A percentile compares a stretch with the other conserved stretches of the same genome.
Evolutionary conservation across 2,329 filamentous ascomycete genomes (phyloP).

Genomic region (Hymenoscyphus infarciens): DNA sequence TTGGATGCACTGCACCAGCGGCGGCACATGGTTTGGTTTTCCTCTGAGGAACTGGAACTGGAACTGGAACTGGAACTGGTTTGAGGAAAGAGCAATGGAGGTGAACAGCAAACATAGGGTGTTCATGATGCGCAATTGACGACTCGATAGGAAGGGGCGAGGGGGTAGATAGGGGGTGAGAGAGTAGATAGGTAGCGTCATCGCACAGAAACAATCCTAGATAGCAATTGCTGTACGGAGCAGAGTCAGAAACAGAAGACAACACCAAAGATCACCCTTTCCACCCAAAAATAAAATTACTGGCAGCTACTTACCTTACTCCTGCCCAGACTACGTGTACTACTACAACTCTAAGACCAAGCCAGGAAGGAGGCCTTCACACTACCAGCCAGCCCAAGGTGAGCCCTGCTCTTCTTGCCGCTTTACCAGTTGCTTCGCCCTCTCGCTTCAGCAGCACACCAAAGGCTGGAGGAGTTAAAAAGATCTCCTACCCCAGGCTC

Average conservation of each 20-base stretch:
- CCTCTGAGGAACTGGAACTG: background rate
- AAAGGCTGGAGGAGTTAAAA: background rate
- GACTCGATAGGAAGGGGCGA: background rate
- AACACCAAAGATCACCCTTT: background rate
- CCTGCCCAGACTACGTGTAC: too few species aligned
- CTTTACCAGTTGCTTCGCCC: background rate
- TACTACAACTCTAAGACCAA: too few species aligned
- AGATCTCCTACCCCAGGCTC: conserved; percentile 11
- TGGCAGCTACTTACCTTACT: too few species aligned
- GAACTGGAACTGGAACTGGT: too few species aligned
- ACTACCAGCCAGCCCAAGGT: too few species aligned
- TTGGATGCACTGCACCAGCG: background rate
- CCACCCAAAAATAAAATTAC: background rate
- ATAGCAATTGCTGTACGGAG: background rate
- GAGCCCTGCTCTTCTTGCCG: too few species aligned
- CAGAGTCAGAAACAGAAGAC: background rate
- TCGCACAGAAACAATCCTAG: background rate
- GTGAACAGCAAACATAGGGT: background rate
- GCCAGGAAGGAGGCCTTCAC: too few species aligned
- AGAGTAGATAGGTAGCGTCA: background rate
- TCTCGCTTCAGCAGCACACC: background rate
- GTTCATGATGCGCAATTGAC: background rate
- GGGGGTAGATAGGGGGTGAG: background rate
- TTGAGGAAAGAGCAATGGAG: background rate
- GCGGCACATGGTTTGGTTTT: too few species aligned